Evolutionary conservation across 129 eudicot genomes (phyloP), one percentile per base, ranked within the genome.

Genomic region (Helianthus annuus): DNA sequence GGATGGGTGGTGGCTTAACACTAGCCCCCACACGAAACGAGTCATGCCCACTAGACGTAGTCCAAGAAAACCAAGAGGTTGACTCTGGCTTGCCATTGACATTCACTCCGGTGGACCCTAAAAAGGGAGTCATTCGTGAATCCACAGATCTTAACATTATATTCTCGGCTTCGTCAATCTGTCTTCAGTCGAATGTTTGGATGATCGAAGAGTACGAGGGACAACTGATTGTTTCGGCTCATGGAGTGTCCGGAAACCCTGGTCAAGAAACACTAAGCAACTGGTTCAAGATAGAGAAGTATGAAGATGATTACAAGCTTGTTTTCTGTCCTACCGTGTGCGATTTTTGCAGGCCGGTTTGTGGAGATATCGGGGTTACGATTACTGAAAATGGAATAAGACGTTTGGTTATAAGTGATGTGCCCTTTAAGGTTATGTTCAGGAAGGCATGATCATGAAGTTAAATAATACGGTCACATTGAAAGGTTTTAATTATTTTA

Each of bases 371-470:
- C 13, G 69, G 77, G 19, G 22, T 64, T 48, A 9, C 16, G 68
- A 29, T 60, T 48, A 55, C 5, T 48, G 68, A 60, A 48, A 72
- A 59, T 80, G 87, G 83, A 45, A 45, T 14, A n/a, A 73, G 87
- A 45, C 78, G 78, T 40, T 40, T 85, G 75, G 83, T 40, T 73
- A 42, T 82, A 42, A 66, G 79, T 53, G 79, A 76, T 55, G 76
- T 45, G 19, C 87, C 90, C 0, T 69, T 82, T 24, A 83, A 66
- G 68, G 61, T 85, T 45, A 58, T 76, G 70, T 82, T 85, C 52
- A 69, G 29, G 81, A 79, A 79, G 74, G 87, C 81, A 39, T 75
- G 32, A 27, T 27, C 32, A 27, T 27, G 32, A 27, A 52, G 45
- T 10, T 46, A 10, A 14, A 1, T 1, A 1, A 11, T 36, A 48